Conservation (phyloP, 345 rosid genomes). For the Eucalyptus sp. region DNA sequence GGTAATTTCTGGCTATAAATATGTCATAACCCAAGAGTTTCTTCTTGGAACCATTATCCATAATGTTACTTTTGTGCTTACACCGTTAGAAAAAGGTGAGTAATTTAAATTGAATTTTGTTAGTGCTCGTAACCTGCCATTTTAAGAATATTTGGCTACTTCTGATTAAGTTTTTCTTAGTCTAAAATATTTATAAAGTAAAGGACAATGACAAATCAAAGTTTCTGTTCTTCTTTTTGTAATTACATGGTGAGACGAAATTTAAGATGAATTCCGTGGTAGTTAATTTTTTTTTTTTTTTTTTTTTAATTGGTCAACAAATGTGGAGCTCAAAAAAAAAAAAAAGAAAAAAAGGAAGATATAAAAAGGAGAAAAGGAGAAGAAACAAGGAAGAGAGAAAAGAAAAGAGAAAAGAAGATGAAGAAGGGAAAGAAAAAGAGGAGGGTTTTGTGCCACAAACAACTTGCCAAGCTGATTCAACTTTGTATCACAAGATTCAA, state of each 20-base stretch:
- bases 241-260: no score
- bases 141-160: not conserved
- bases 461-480: no score
- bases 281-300: no score
- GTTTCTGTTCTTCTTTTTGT: no score
- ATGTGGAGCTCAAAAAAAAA: no score
- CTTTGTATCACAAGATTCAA: rapidly evolving
- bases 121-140: not conserved
- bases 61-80: not conserved
- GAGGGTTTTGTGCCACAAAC: no score
- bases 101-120: not conserved
- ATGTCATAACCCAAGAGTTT: not conserved
- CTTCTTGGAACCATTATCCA: not conserved
- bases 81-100: not conserved
- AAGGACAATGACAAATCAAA: not conserved
- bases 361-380: no score
- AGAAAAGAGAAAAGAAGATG: no score
- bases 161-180: not conserved
- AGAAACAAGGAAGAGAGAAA: no score
- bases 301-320: no score
- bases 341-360: rapidly evolving
- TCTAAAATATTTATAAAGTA: not conserved
- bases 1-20: not conserved
- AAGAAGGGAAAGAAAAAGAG: no score
- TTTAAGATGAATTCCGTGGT: no score